Base-by-base conservation (phyloP, 345 rosid genomes). In the Moricandia moricandioides region DNA sequence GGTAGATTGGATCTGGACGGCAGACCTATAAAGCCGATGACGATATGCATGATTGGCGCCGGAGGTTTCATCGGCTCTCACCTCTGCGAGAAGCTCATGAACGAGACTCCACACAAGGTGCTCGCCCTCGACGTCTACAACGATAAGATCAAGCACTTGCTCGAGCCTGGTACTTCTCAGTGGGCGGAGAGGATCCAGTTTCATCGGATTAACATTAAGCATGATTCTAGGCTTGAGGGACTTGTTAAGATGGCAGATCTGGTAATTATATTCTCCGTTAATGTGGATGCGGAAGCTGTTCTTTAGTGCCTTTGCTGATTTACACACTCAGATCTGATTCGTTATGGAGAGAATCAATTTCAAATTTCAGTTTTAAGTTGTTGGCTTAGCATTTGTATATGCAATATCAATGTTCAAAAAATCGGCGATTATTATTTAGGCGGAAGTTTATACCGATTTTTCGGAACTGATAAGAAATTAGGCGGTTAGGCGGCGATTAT, bases 51-150 rank as follows among this genome's bases (percentile, higher is more conserved):
- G 97, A 94, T 94, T 65, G 97, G 98, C 2, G 98, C 98, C 45
- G 98, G 98, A 1, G 97, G 99, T 17, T 94, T 94, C 88, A 94
- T 94, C 45, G 99, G 99, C 3, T 94, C 99, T 35, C 97, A 94
- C 76, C 96, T 94, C 14, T 94, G 99, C 66, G 97, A 94, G 89
- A 90, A 92, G 86, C 69, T 94, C 33, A 71, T 94, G 86, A 21
- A 17, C 14, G 96, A 94, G 84, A 94, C 97, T 27, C 91, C 87
- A 13, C 97, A 94, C 82, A 86, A 84, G 82, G 89, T 94, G 69
- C 84, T 91, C 8, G 99, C 96, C 12, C 91, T 94, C 65, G 97
- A 94, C 66, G 99, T 94, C 17, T 94, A 94, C 79, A 88, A 84
- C 18, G 99, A 96, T 79, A 95, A 95, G 93, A 92, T 95, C 88